Percentiles rank a stretch among this genome's conserved stretches.
Conservation (phyloP, 176 grass and related monocot genomes). For the Triticum monococcum region DNA sequence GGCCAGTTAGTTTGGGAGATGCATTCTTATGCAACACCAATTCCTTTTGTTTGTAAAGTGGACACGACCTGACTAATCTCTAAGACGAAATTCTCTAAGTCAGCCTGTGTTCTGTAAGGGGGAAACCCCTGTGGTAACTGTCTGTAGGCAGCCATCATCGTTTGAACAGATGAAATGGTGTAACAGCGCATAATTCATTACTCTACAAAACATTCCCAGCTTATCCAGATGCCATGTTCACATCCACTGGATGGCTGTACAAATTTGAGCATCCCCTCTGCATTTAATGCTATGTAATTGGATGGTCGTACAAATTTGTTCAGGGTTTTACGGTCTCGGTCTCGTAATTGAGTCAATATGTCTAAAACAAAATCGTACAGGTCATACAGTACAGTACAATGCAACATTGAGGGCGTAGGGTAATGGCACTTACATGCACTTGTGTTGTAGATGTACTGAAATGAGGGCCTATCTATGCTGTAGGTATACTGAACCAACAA, state of each 20-base stretch:
- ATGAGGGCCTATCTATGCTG: background rate
- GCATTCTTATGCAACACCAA: background rate
- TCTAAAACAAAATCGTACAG: background rate
- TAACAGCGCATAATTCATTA: background rate
- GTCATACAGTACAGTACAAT: too few species aligned
- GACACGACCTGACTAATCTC: background rate
- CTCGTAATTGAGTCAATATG: background rate
- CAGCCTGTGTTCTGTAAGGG: background rate
- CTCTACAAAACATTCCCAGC: background rate
- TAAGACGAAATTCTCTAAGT: background rate
- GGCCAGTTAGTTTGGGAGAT: background rate
- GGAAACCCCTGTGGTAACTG: background rate
- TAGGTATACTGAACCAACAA: background rate
- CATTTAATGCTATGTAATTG: too few species aligned
- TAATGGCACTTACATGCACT: too few species aligned
- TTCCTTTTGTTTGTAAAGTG: too few species aligned
- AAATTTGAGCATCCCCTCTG: too few species aligned
- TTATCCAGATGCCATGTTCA: too few species aligned
- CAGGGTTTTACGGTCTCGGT: too few species aligned
- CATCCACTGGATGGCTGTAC: too few species aligned
- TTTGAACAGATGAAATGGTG: background rate
- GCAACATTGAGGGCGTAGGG: background rate
- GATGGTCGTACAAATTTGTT: too few species aligned
- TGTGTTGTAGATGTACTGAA: too few species aligned
- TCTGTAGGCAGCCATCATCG: too few species aligned